Evolutionary conservation across 768 basidiomycete species (phyloP), one percentile per base, ranked within the genome.

Genomic region (Suillus subalutaceus): DNA sequence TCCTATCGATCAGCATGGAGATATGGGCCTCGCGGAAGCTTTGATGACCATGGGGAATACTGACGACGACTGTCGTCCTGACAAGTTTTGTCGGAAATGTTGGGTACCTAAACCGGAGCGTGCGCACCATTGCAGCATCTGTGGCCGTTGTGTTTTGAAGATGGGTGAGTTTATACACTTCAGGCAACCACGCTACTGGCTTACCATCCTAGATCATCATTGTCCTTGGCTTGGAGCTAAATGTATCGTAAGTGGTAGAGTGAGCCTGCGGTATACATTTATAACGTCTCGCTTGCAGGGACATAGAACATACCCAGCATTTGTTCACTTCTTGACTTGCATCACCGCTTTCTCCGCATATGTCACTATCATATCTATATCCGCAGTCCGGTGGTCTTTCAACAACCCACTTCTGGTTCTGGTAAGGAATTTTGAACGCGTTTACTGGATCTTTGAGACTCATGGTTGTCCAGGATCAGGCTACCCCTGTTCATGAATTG

Each of bases 281-380:
- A 55, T 43, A 44, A 43, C 26, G 10, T 46, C 56, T 53, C 61
- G 66, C 59, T 68, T 41, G 40, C 57, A 94, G 92, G 93, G 93
- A 3, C 87, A 93, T 77, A 83, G 92, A 73, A 94, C 91, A 48
- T 93, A 94, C 74, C 88, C 92, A 9, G 87, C 93, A 6, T 95
- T 94, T 73, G 79, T 94, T 61, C 92, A 93, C 75, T 91, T 94
- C 73, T 81, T 94, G 60, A 79, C 82, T 40, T 88, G 84, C 68
- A 74, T 90, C 55, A 89, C 88, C 10, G 70, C 90, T 8, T 83
- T 93, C 48, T 81, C 91, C 16, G 68, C 82, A 18, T 92, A 94
- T 73, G 78, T 90, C 46, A 83, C 85, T 65, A 66, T 76, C 18
- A 72, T 93, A 46, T 85, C 85, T 62, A 77, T 81, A 4, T 77